These are phyloP conservation scores for Deinandra increscens DNA, from an alignment of 129 eudicot species.

Conservation along the genomic window DNA sequence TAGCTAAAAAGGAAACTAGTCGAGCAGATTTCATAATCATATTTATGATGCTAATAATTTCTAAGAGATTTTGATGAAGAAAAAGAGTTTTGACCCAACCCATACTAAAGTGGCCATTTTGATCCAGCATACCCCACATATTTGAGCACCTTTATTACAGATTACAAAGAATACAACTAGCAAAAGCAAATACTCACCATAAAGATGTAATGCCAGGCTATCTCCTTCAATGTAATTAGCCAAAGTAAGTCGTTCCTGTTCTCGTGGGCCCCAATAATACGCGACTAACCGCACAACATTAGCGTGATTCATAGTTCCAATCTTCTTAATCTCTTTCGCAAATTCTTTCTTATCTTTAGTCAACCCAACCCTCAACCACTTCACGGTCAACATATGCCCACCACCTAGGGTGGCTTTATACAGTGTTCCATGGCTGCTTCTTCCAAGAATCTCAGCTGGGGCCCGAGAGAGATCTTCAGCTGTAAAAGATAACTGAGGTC, in stretches of 20 bases:
- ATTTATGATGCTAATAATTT: neutral
- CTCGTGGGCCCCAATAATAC: slow-evolving; percentile 98
- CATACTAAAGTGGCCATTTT: neutral
- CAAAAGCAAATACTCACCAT: slow-evolving; percentile 58
- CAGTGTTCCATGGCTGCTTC: slow-evolving; percentile 97
- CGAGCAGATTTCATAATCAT: neutral
- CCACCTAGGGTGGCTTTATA: slow-evolving; percentile 89
- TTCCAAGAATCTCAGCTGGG: slow-evolving; percentile 97
- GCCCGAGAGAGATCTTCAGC: slow-evolving; percentile 95
- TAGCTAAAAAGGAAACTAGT: neutral
- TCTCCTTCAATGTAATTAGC: slow-evolving; percentile 88
- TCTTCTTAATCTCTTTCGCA: slow-evolving; percentile 85
- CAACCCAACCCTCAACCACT: slow-evolving; percentile 95
- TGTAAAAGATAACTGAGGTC: slow-evolving; percentile 64
- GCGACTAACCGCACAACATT: slow-evolving; percentile 78
- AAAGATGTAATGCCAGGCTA: slow-evolving; percentile 92
- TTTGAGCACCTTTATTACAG: neutral
- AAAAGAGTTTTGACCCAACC: neutral
- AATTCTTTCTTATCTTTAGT: slow-evolving; percentile 93
- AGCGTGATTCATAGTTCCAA: slow-evolving; percentile 74
- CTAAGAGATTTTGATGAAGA: neutral
- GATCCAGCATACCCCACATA: neutral
- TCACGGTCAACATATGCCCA: slow-evolving; percentile 85
- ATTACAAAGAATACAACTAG: slow-evolving; percentile 9
- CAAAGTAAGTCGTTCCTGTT: slow-evolving; percentile 92